Base-by-base conservation (phyloP, 2,329 filamentous ascomycete genomes). In the Penicillium paneum region DNA sequence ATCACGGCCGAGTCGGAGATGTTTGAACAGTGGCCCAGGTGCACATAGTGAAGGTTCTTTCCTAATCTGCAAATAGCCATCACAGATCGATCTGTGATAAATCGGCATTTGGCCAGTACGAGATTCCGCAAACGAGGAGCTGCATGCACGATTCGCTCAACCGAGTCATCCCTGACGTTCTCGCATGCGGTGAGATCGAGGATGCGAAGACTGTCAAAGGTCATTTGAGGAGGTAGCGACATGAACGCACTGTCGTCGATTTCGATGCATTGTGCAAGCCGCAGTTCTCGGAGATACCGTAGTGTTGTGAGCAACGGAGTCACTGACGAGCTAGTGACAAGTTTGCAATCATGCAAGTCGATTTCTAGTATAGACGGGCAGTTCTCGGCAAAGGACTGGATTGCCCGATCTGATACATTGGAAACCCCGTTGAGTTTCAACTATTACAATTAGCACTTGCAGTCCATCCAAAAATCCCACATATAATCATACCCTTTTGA, bases 21-120 rank as follows among this genome's bases (percentile, higher is more conserved):
- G 43, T 92, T 86, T 28, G 85, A 84, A 73, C 94, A 99, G 72
- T 99, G 94, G 10, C 94, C 94, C 2, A 99, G 81, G 68, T 99
- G 94, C 49, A 99, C 87, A 71, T 96, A 97, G 73, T 99, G 94
- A 51, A 99, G 78, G 66, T 97, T 99, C 79, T 97, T 97, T 58
- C 92, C 91, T 4, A 99, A 81, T 64, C 84, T 87, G 53, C 91
- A 88, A 60, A 99, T 97, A 52, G 92, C 88, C 64, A 88, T 80
- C 8, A 99, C 91, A 8, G 93, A 88, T 43, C 84, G 82, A 74
- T 99, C 93, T 1, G 94, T 97, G 66, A 99, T 90, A 67, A 92
- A 88, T 60, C 89, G 85, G 74, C 94, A 99, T 76, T 99, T 99
- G 60, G 92, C 91, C 15, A 99, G 82, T 6, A 99, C 92, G 3